These are phyloP conservation scores for Podaxis sp. DNA, from an alignment of 768 basidiomycete genomes.

Conservation along the genomic window DNA sequence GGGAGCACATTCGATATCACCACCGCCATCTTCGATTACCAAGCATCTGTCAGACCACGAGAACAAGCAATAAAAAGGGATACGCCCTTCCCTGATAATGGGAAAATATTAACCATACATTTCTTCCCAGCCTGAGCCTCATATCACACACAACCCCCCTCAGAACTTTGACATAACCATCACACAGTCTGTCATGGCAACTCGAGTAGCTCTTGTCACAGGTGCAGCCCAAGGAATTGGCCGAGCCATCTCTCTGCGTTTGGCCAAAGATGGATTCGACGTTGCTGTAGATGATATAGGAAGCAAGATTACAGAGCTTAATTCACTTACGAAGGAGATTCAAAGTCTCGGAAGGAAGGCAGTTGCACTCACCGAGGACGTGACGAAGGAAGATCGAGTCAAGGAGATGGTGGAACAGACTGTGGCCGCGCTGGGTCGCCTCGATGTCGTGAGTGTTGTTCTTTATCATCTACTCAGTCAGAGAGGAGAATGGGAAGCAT, in stretches of 20 bases:
- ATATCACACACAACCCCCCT: too few species aligned
- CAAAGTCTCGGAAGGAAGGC: neutral
- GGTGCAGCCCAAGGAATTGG: slow-evolving; percentile 44
- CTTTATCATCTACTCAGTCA: neutral
- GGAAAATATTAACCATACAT: neutral
- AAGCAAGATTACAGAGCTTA: slow-evolving; percentile 22
- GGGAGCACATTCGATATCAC: too few species aligned
- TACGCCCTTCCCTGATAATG: too few species aligned
- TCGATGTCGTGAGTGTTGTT: neutral
- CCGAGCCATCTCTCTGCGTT: slow-evolving; percentile 37
- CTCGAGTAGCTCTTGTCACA: slow-evolving; percentile 36
- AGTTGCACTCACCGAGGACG: slow-evolving; percentile 17
- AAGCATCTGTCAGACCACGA: too few species aligned
- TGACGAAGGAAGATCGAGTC: slow-evolving; percentile 12
- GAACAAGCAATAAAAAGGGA: neutral
- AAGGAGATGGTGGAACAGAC: slow-evolving; percentile 1
- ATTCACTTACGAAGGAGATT: slow-evolving; percentile 18
- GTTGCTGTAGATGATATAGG: slow-evolving; percentile 36
- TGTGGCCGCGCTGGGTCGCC: neutral
- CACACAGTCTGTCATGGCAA: neutral
- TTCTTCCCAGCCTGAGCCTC: neutral
- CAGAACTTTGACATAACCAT: too few species aligned
- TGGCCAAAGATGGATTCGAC: slow-evolving; percentile 41
- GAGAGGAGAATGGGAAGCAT: neutral
- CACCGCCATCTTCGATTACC: too few species aligned